Conservation (phyloP, 2,329 filamentous ascomycete genomes). For the Orbilia brochopaga region DNA sequence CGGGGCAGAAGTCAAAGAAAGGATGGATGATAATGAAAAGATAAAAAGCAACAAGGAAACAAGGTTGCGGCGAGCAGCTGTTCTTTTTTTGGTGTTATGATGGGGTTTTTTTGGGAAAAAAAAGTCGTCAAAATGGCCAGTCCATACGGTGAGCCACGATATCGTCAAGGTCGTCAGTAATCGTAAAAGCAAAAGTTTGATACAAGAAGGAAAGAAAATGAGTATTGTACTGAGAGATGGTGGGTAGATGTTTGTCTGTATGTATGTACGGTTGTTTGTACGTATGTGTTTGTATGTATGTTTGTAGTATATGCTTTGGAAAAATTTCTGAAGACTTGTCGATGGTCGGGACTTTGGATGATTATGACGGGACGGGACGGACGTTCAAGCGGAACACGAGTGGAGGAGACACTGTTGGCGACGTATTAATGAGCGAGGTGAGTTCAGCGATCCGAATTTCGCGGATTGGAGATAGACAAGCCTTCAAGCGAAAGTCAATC, state of each 20-base stretch:
- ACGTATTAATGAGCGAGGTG: conserved; percentile 1
- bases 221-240: conserved; percentile 17
- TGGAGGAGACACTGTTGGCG: neutral
- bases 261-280: too few relatives aligned
- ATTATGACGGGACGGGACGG: too few relatives aligned
- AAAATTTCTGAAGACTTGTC: conserved; percentile 1
- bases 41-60: conserved; percentile 32
- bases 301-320: neutral
- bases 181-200: conserved; percentile 50
- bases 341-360: neutral
- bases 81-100: conserved; percentile 49
- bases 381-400: neutral
- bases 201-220: conserved; percentile 36
- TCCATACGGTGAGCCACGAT: conserved; percentile 26
- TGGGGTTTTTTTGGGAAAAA: conserved; percentile 38
- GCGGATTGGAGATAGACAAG: conserved; percentile 41
- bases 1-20: neutral
- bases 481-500: conserved; percentile 50
- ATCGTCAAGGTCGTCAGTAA: conserved; percentile 47
- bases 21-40: conserved; percentile 16
- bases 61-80: conserved; percentile 46
- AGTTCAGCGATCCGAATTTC: conserved; percentile 18
- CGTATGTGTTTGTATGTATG: conserved; percentile 7
- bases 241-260: neutral
- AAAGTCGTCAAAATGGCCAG: conserved; percentile 42